Conservation (phyloP, 768 basidiomycete species). For the Paxillus involutus region DNA sequence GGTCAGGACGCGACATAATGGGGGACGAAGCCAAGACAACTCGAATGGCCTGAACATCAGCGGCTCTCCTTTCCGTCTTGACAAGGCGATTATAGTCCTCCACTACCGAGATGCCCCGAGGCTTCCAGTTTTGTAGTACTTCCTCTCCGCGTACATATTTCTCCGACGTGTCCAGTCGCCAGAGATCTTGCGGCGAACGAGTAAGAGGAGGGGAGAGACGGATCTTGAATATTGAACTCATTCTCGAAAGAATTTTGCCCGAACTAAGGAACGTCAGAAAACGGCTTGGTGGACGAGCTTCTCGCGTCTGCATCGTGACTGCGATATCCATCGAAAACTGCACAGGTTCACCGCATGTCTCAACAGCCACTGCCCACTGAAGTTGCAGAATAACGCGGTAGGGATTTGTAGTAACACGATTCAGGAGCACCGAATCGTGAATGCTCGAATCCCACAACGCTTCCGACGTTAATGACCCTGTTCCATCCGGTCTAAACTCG, state of each 20-base stretch:
- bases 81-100: slow-evolving; percentile 81
- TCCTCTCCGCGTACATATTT: slow-evolving; percentile 97
- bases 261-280: slow-evolving; percentile 76
- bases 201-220: slow-evolving; percentile 81
- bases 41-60: slow-evolving; percentile 88
- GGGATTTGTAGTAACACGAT: slow-evolving; percentile 75
- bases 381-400: slow-evolving; percentile 82
- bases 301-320: slow-evolving; percentile 79
- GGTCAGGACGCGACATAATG: slow-evolving; percentile 41
- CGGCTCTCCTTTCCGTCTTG: slow-evolving; percentile 68
- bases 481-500: slow-evolving; percentile 84
- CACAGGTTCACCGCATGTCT: slow-evolving; percentile 82
- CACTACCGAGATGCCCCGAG: slow-evolving; percentile 85
- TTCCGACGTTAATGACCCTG: slow-evolving; percentile 63
- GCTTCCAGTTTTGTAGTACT: slow-evolving; percentile 75
- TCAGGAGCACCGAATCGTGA: slow-evolving; percentile 83
- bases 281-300: slow-evolving; percentile 80
- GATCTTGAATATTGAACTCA: slow-evolving; percentile 82
- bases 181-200: slow-evolving; percentile 84
- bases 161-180: slow-evolving; percentile 92
- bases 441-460: slow-evolving; percentile 93
- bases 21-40: slow-evolving; percentile 65
- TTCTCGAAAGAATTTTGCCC: slow-evolving; percentile 73
- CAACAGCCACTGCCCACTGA: slow-evolving; percentile 77
- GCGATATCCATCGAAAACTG: slow-evolving; percentile 87